Evolutionary conservation across 768 basidiomycete species (phyloP).

Genomic region (Cyclocybe aegerita): DNA sequence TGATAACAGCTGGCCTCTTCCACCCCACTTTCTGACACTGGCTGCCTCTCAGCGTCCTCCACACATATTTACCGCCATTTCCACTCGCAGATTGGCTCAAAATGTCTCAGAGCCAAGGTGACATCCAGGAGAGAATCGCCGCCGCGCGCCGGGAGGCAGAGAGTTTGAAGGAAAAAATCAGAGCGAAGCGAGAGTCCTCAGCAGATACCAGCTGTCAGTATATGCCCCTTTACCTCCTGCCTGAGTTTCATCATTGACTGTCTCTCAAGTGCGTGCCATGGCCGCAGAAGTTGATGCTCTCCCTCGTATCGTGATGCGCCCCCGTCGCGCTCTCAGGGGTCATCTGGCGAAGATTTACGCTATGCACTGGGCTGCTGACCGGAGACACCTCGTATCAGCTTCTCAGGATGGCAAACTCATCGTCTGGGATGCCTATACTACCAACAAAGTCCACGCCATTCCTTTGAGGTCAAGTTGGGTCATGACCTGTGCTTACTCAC

Average conservation of each 20-base stretch:
- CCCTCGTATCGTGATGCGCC: conserved; percentile 96
- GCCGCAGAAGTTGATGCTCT: conserved; percentile 94
- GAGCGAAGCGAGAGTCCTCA: conserved; percentile 92
- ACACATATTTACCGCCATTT: not conserved
- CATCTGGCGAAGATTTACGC: conserved; percentile 99
- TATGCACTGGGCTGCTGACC: conserved; percentile 99
- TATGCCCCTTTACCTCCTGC: conserved; percentile 4
- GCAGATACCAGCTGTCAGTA: conserved; percentile 96
- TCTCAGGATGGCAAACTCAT: conserved; percentile 99
- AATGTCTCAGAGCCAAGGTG: conserved; percentile 81
- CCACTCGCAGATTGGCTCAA: not conserved
- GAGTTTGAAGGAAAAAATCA: conserved; percentile 97
- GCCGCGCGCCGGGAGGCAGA: conserved; percentile 97
- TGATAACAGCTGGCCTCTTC: conserved; percentile 14
- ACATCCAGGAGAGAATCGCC: conserved; percentile 91
- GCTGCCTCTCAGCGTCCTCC: conserved; percentile 6
- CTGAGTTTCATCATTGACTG: conserved; percentile 14
- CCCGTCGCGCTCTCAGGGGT: conserved; percentile 91
- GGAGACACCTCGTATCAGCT: conserved; percentile 97
- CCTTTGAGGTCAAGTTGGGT: conserved; percentile 98
- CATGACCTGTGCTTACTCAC: conserved; percentile 99
- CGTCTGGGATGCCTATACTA: conserved; percentile 99
- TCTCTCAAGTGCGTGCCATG: conserved; percentile 87
- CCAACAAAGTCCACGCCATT: conserved; percentile 99
- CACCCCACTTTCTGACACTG: conserved; percentile 14